Conservation (phyloP, 2,329 filamentous ascomycete species). For the Cladosporium halotolerans region DNA sequence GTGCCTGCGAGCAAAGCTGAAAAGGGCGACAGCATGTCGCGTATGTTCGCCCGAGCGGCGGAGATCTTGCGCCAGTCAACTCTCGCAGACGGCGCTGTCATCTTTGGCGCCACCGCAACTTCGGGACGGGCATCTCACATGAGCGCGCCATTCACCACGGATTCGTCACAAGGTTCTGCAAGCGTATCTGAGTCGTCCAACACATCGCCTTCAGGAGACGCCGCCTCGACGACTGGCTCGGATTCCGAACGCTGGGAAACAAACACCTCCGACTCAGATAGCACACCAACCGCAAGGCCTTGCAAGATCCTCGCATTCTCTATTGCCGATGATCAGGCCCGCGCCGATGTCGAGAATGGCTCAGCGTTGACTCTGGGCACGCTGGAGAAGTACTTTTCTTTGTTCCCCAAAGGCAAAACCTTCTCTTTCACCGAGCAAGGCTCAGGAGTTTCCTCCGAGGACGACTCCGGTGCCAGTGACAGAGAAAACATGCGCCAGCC, state of each 20-base stretch:
- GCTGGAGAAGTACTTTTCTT: constrained; percentile 22
- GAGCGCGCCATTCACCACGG: neutral
- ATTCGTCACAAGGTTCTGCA: neutral
- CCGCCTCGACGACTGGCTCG: neutral
- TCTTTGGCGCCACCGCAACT: constrained; percentile 23
- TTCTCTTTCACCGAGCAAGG: constrained; percentile 25
- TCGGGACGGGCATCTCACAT: constrained; percentile 14
- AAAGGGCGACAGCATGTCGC: constrained; percentile 17
- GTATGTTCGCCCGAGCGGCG: constrained; percentile 22
- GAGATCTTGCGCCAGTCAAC: constrained; percentile 25
- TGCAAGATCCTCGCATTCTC: constrained; percentile 22
- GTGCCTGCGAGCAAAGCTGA: constrained; percentile 1
- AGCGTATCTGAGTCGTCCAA: neutral
- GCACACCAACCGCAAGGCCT: constrained; percentile 15
- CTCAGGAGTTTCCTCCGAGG: constrained; percentile 20
- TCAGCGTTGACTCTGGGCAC: constrained; percentile 14
- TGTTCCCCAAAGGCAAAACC: constrained; percentile 23
- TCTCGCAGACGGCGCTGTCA: constrained; percentile 24
- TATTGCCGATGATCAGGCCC: constrained; percentile 19
- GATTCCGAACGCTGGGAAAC: constrained; percentile 5
- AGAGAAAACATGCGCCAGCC: constrained; percentile 29
- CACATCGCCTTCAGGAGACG: neutral
- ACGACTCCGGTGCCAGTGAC: constrained; percentile 20
- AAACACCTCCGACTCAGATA: constrained; percentile 20
- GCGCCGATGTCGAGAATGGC: constrained; percentile 20